These are phyloP conservation scores for Penicillium hesseltinei DNA, from an alignment of 2,329 filamentous ascomycete species.

Conservation along the genomic window DNA sequence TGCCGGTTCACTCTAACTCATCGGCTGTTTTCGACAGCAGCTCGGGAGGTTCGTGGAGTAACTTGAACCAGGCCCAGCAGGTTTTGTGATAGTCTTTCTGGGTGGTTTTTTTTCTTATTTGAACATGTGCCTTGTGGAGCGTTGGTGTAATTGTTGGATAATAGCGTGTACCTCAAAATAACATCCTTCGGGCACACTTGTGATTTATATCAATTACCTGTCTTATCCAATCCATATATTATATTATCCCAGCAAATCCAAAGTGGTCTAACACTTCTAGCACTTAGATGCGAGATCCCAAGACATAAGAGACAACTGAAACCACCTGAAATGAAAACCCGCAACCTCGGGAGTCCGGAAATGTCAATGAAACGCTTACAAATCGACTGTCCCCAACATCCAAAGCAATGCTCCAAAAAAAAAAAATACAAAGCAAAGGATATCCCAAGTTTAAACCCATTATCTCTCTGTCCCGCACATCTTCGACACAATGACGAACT, in stretches of 20 bases:
- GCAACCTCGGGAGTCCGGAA: background rate
- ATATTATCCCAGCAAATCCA: background rate
- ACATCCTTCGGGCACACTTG: background rate
- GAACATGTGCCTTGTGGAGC: background rate
- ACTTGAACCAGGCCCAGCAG: constrained; percentile 25
- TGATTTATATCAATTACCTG: background rate
- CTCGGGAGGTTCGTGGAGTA: constrained; percentile 5
- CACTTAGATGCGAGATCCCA: background rate
- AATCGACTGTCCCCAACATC: background rate
- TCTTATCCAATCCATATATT: background rate
- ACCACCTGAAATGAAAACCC: too few species aligned
- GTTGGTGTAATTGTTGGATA: background rate
- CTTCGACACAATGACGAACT: constrained; percentile 62
- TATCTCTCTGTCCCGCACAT: background rate
- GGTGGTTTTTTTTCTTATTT: background rate
- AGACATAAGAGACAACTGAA: too few species aligned
- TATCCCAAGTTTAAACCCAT: background rate
- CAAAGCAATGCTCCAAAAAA: background rate
- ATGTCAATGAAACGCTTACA: constrained; percentile 2
- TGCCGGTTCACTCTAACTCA: constrained; percentile 15
- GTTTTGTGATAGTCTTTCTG: constrained; percentile 10
- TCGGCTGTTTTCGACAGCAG: constrained; percentile 5
- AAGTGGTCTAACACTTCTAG: background rate
- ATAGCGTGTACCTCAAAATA: background rate
- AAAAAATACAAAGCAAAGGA: background rate